These are phyloP conservation scores for Ceratocystis alfenasii DNA, from an alignment of 2,329 filamentous ascomycete species.

Conservation along the genomic window DNA sequence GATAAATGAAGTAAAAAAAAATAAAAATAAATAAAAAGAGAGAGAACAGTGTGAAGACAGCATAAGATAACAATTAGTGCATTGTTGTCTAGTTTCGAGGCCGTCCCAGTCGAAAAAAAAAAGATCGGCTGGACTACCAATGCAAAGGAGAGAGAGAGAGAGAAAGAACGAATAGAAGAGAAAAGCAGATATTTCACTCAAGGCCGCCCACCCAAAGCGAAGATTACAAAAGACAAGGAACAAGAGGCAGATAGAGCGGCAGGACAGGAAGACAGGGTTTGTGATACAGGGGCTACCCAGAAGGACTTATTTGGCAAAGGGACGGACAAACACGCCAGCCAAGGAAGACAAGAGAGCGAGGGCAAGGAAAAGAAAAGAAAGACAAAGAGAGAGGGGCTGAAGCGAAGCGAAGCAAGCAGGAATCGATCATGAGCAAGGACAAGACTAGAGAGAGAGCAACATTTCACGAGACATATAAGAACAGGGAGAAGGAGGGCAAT, in stretches of 20 bases:
- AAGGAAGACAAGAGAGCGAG: background rate
- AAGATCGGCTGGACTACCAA: conserved; percentile 8
- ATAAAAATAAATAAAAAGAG: too few species aligned
- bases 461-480: background rate
- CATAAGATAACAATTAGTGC: background rate
- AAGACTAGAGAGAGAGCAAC: background rate
- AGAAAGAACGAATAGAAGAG: conserved; percentile 4
- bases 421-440: background rate
- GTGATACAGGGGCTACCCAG: background rate
- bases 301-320: too few species aligned
- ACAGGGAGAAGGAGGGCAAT: background rate
- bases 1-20: too few species aligned
- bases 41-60: background rate
- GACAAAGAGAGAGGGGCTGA: background rate
- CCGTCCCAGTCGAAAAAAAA: conserved; percentile 1
- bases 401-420: background rate
- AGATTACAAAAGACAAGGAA: conserved; percentile 3
- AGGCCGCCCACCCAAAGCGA: background rate
- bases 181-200: conserved; percentile 3
- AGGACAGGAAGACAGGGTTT: background rate
- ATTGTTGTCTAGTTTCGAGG: background rate
- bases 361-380: background rate
- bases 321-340: background rate
- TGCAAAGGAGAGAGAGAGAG: background rate
- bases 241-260: background rate